A percentile compares a stretch with the other conserved stretches of the same genome.
phyloP scores from a whole-genome alignment of 495 filamentous ascomycete genomes.

The Neurospora sp. region DNA sequence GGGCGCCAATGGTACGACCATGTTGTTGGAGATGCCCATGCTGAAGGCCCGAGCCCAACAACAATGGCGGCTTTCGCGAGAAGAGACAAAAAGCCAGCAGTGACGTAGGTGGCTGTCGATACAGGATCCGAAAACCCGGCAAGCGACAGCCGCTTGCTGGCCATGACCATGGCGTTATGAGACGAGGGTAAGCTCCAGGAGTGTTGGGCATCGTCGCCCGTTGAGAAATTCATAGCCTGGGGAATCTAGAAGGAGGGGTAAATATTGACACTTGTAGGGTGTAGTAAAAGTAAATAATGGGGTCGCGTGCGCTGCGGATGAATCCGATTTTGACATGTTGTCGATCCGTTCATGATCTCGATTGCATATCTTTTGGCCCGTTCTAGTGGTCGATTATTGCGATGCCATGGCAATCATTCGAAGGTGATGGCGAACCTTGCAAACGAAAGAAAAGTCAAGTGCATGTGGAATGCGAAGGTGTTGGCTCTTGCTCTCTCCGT shows the following conservation, averaged over 20 bases:
- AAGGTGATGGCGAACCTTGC: background rate
- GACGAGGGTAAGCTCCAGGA: background rate
- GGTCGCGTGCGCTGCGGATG: background rate
- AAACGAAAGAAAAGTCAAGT: background rate
- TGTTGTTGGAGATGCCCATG: too few species aligned
- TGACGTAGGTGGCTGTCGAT: background rate
- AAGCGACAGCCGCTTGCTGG: background rate
- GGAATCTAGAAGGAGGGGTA: background rate
- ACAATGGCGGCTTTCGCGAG: background rate
- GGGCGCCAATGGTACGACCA: background rate
- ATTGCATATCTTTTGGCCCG: background rate
- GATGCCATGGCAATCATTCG: background rate
- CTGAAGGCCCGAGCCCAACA: too few species aligned
- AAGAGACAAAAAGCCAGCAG: background rate
- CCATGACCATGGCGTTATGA: background rate
- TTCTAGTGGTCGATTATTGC: background rate
- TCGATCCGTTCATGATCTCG: background rate
- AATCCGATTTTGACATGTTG: background rate
- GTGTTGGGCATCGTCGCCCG: background rate
- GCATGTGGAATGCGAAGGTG: background rate
- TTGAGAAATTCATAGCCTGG: background rate
- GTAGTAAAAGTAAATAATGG: background rate
- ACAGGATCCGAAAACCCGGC: background rate
- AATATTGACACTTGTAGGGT: background rate
- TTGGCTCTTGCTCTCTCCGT: background rate